Base-by-base conservation (phyloP, 148 eudicot genomes). In the Camellia granthamiana region DNA sequence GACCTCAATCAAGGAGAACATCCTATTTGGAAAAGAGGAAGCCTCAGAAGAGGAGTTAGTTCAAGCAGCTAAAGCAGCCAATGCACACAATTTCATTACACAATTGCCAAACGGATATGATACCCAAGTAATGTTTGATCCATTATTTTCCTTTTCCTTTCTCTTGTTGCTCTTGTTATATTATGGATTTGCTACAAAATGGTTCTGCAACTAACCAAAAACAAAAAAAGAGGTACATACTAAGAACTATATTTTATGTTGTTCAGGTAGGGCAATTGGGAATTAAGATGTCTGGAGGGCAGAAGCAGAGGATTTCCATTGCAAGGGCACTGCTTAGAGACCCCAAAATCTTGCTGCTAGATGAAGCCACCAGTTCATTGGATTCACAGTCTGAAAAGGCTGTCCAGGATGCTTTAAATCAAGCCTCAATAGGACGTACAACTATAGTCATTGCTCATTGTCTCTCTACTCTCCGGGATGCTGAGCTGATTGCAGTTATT, bases 311-410 rank as follows among this genome's bases (percentile, higher is more conserved):
- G 43, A 77, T 82, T 21, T 60, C 84, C 16, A 81, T 81, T 15
- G 84, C 81, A 62, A 72, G 81, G n/a, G 84, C 84, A 15, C 7
- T 82, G 16, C 19, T 82, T 7, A 72, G 68, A 41, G 49, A 82
- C 23, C 81, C 84, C 8, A 78, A 42, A 49, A 82, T 82, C 23
- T 64, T 82, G 47, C 41, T 82, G 52, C 72, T 82, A 14, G 80
- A 82, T 62, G 84, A 82, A 64, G 84, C 80, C 21, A 82, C 84
- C 12, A 82, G 84, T 77, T 60, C 84, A 3, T 23, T 82, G 19
- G 84, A 82, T 63, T 73, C 77, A 3, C 74, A 78, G 3, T 82
- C 84, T 5, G 84, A 82, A 54, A 78, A 82, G 12, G 13, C 41
- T 5, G 84, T 82, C n/a, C 84, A 82, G 38, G 77, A 63, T 19